Base-by-base conservation (phyloP, 2,329 filamentous ascomycete genomes). In the Pseudogymnoascus sp. region DNA sequence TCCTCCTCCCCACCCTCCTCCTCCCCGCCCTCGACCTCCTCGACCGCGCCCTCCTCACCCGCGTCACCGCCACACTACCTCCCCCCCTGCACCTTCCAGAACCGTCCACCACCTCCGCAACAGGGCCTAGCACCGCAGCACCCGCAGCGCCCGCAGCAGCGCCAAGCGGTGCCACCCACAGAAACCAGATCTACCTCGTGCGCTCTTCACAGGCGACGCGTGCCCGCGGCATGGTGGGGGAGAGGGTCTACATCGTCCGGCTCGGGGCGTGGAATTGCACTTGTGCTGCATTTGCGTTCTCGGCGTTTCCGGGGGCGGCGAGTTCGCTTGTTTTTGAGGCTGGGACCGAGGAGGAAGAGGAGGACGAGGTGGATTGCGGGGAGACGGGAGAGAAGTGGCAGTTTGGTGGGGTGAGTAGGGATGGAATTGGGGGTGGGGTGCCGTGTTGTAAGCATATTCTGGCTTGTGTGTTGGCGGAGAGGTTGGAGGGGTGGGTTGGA, bases 371-470 rank as follows among this genome's bases (percentile, higher is more conserved):
- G 59, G 61, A 29, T 21, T 60, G 61, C 2, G 63, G 40, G 21
- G 64, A 61, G 35, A 45, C 18, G 25, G 59, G 21, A 31, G 55
- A 62, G 10, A 42, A 29, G 2, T 72, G 70, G 70, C 67, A 72
- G 29, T 83, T 85, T 67, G 84, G 85, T 0, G 83, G 83, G 0
- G 59, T 80, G 60, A 78, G 76, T 62, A 58, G 63, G 5, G 63
- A 67, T 63, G 64, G 66, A 25, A 62, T n/a, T 9, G 63, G 62
- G 13, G 69, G 68, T 3, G 70, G 69, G 2, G 68, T 81, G 63
- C 82, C 85, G 68, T 89, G 75, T 61, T 99, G 93, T 73, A 97
- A 97, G 76, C 93, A 99, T 74, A 74, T 97, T 4, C 81, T 97
- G 13, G 93, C 93, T 1, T 95, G 90, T 72, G 75, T 93, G 40